Percentiles rank a stretch among this genome's conserved stretches.
Conservation (phyloP, 106 monocot species). For the Iris macrosiphon region DNA sequence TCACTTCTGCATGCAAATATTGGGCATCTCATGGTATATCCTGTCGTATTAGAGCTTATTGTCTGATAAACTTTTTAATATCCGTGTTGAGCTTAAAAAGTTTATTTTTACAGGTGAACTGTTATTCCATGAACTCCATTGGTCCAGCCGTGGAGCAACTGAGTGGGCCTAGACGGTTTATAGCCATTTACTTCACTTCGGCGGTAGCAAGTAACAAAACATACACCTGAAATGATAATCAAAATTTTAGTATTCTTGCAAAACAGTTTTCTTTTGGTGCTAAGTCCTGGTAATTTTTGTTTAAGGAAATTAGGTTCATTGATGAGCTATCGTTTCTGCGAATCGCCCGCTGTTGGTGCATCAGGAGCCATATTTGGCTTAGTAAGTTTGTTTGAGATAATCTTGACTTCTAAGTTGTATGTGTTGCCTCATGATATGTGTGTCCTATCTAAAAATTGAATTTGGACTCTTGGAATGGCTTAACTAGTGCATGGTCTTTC, state of each 20-base stretch:
- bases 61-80: not conserved
- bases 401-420: not conserved
- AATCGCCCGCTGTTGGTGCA: slow-evolving; percentile 77
- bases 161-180: slow-evolving; percentile 64
- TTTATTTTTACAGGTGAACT: slow-evolving; percentile 53
- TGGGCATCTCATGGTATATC: slow-evolving; percentile 59
- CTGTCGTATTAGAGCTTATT: slow-evolving; percentile 4
- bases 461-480: not conserved
- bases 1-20: slow-evolving; percentile 78
- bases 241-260: slow-evolving; percentile 6
- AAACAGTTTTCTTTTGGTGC: not conserved
- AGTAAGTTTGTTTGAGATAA: slow-evolving; percentile 30
- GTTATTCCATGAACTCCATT: slow-evolving; percentile 82
- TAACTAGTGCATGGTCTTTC: too few species aligned
- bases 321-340: slow-evolving; percentile 71
- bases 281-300: slow-evolving; percentile 13
- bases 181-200: slow-evolving; percentile 75
- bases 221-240: slow-evolving; percentile 5
- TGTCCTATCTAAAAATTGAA: not conserved
- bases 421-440: not conserved
- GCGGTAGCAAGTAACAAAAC: slow-evolving; percentile 67
- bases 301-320: slow-evolving; percentile 57
- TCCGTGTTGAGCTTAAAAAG: not conserved
- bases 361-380: slow-evolving; percentile 95
- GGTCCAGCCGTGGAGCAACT: slow-evolving; percentile 76